Conservation (phyloP, 768 basidiomycete species). For the Boletellus emodensis region DNA sequence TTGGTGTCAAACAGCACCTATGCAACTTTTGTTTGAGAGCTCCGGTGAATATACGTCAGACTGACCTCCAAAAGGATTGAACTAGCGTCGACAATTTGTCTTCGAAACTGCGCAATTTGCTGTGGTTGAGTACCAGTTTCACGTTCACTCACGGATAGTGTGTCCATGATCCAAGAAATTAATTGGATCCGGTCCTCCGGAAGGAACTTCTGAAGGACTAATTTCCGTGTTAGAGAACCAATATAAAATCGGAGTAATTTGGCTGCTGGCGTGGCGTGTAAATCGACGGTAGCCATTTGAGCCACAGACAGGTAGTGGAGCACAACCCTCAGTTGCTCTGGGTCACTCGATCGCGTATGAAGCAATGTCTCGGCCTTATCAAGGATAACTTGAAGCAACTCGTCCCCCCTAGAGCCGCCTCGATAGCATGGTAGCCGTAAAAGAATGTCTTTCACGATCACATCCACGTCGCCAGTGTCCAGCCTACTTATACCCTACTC, state of each 20-base stretch:
- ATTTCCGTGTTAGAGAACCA: constrained; percentile 39
- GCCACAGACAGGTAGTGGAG: constrained; percentile 47
- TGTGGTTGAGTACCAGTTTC: constrained; percentile 23
- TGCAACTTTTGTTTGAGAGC: background rate
- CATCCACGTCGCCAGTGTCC: constrained; percentile 36
- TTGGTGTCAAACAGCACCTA: constrained; percentile 25
- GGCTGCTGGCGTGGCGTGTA: constrained; percentile 38
- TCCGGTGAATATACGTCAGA: background rate
- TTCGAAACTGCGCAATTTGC: constrained; percentile 35
- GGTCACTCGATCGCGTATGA: constrained; percentile 29
- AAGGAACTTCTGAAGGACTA: constrained; percentile 43
- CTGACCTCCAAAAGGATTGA: constrained; percentile 46
- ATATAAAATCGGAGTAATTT: constrained; percentile 54
- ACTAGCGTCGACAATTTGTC: constrained; percentile 49
- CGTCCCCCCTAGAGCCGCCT: constrained; percentile 32
- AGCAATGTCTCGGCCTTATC: constrained; percentile 34
- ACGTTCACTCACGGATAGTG: constrained; percentile 38
- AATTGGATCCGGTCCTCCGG: constrained; percentile 43
- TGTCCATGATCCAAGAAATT: constrained; percentile 43
- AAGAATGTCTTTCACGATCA: constrained; percentile 53
- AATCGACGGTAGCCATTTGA: constrained; percentile 39
- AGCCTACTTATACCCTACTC: constrained; percentile 50
- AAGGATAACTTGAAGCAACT: constrained; percentile 39
- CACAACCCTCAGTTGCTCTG: constrained; percentile 32
- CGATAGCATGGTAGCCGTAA: constrained; percentile 45